Percentiles rank a stretch among this genome's conserved stretches.
phyloP scores from a whole-genome alignment of 2,329 filamentous ascomycete species.

The Colletotrichum simmondsii region DNA sequence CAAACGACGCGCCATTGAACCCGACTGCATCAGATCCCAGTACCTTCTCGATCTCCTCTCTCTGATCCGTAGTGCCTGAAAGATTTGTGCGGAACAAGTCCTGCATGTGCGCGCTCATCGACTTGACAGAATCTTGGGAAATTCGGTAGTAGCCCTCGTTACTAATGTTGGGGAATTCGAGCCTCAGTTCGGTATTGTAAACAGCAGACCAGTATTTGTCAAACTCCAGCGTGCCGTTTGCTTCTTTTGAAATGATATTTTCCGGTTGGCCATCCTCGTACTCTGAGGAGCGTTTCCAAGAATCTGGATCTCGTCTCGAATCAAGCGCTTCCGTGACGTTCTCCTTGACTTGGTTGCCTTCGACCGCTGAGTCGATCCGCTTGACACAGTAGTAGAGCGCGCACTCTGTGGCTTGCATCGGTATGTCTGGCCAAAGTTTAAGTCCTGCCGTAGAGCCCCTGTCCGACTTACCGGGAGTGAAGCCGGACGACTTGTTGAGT shows the following conservation, averaged over 20 bases:
- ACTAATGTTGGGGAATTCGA: background rate
- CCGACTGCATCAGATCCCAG: background rate
- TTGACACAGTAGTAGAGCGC: conserved; percentile 19
- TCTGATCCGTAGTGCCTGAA: background rate
- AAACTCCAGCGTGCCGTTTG: background rate
- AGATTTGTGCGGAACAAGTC: background rate
- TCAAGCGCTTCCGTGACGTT: background rate
- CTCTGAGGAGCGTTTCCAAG: background rate
- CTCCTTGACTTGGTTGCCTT: background rate
- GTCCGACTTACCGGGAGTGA: background rate
- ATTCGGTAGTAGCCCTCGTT: background rate
- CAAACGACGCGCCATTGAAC: conserved; percentile 4
- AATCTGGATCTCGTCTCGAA: background rate
- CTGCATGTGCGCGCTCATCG: conserved; percentile 12
- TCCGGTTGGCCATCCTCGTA: background rate
- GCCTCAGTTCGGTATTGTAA: background rate
- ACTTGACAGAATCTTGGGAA: background rate
- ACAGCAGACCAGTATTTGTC: conserved; percentile 9
- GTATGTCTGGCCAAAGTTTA: conserved; percentile 6
- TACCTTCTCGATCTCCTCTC: background rate
- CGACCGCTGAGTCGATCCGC: background rate
- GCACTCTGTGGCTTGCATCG: conserved; percentile 12
- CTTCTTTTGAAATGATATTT: background rate
- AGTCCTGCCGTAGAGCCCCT: background rate
- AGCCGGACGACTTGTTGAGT: background rate